A percentile compares a stretch with the other conserved stretches of the same genome.
phyloP scores from a whole-genome alignment of 2,329 filamentous ascomycete genomes.

The Claviceps cyperi region DNA sequence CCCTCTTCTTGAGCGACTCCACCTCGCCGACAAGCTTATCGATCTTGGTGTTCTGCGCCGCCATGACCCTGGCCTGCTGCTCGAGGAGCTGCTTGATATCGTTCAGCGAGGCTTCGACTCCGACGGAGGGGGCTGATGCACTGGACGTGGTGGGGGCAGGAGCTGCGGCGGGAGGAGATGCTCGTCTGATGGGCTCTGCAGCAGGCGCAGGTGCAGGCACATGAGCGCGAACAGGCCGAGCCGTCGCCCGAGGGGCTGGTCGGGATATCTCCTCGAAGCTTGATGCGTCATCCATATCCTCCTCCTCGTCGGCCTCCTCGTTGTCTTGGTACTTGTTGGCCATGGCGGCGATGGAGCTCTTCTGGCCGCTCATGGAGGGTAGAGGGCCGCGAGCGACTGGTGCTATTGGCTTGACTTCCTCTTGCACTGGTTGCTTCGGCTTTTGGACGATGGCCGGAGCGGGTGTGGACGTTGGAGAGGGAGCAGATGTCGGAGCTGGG shows the following conservation, averaged over 20 bases:
- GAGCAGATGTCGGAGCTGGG: slow-evolving; percentile 19
- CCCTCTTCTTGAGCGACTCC: slow-evolving; percentile 65
- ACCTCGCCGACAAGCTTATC: slow-evolving; percentile 56
- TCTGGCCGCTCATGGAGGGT: slow-evolving; percentile 68
- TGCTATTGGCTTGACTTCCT: slow-evolving; percentile 33
- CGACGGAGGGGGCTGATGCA: slow-evolving; percentile 17
- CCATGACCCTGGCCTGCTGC: slow-evolving; percentile 64
- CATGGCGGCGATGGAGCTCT: slow-evolving; percentile 71
- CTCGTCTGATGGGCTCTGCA: slow-evolving; percentile 15
- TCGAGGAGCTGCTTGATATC: slow-evolving; percentile 69
- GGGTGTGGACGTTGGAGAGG: not conserved
- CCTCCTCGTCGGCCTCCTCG: slow-evolving; percentile 45
- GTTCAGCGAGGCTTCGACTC: slow-evolving; percentile 50
- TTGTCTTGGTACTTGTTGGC: slow-evolving; percentile 77
- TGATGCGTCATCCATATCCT: slow-evolving; percentile 52
- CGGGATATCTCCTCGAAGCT: slow-evolving; percentile 80
- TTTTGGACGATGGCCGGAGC: slow-evolving; percentile 29
- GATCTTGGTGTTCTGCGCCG: slow-evolving; percentile 64
- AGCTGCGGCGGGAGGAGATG: slow-evolving; percentile 19
- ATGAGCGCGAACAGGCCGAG: slow-evolving; percentile 27
- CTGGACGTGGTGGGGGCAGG: slow-evolving; percentile 16
- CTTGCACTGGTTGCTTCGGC: slow-evolving; percentile 15
- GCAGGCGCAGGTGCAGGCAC: slow-evolving; percentile 18
- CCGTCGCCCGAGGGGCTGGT: slow-evolving; percentile 46
- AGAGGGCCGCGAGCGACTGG: slow-evolving; percentile 32